A percentile compares a stretch with the other conserved stretches of the same genome.
phyloP scores from a whole-genome alignment of 257 asterid genomes.

The Striga asiatica region DNA sequence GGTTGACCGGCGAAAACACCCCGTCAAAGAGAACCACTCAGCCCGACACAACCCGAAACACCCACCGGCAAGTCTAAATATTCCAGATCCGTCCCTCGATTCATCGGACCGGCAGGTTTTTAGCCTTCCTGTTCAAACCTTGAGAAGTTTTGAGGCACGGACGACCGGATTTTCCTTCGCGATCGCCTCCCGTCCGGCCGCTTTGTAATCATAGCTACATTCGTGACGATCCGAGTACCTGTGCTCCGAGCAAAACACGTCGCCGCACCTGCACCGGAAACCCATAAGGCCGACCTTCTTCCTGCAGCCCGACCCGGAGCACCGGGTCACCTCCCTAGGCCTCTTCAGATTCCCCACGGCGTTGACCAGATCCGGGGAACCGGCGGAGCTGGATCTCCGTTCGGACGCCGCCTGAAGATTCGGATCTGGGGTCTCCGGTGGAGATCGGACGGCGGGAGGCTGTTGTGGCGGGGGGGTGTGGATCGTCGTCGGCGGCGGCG shows the following conservation, averaged over 20 bases:
- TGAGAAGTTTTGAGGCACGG: conserved; percentile 64
- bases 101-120: background rate
- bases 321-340: conserved; percentile 48
- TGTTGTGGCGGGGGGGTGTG: conserved; percentile 24
- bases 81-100: background rate
- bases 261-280: conserved; percentile 69
- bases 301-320: conserved; percentile 60
- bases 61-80: background rate
- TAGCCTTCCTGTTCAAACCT: conserved; percentile 31
- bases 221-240: conserved; percentile 75
- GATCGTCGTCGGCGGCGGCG: conserved; percentile 27
- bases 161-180: conserved; percentile 69
- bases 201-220: conserved; percentile 64
- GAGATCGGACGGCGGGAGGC: conserved; percentile 25
- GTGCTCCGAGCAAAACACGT: conserved; percentile 58
- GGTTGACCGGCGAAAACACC: background rate
- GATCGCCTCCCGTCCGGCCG: conserved; percentile 70
- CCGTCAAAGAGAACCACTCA: conserved; percentile 9
- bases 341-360: conserved; percentile 27
- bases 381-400: conserved; percentile 26
- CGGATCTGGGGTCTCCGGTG: conserved; percentile 36
- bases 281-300: conserved; percentile 60
- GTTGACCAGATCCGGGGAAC: conserved; percentile 26
- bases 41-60: background rate
- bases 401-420: conserved; percentile 16